Evolutionary conservation across 2,329 filamentous ascomycete genomes (phyloP), one percentile per base, ranked within the genome.

Genomic region (Colletotrichum destructivum): DNA sequence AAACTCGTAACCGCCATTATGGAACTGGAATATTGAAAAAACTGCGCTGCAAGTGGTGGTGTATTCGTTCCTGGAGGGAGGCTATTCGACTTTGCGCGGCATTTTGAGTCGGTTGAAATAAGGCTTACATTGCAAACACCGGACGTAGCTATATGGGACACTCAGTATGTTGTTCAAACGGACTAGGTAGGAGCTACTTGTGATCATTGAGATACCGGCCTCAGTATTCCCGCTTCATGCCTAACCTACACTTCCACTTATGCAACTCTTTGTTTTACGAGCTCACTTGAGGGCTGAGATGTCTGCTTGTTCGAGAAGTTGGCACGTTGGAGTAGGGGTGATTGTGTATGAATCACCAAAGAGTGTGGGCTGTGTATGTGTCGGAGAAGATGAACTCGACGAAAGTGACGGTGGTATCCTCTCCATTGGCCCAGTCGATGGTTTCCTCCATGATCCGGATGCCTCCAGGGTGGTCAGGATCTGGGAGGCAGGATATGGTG

Each of bases 1-100:
- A 69, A 69, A 38, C 44, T 69, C 18, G 18, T 57, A 35, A 44
- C 16, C n/a, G 51, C 61, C 35, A 69, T 69, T 13, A 65, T 26
- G 23, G 31, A n/a, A 21, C 49, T 16, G 21, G 12, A 16, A 31
- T 21, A 54, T 16, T 55, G 16, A 46, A 21, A n/a, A 2, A 5
- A 46, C 11, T 63, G 23, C 31, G 18, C 44, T 35, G 18, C 18
- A 9, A 8, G 13, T 16, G 8, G 4, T 31, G 11, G 12, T 8
- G 42, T 18, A 11, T n/a, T 13, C 11, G 16, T 11, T 1, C 9
- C 35, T 1, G 11, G n/a, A 42, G 23, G 38, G 18, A 15, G 18
- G 23, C 4, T 42, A 6, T 35, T 54, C 18, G 26, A 35, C 51
- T 15, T 54, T 35, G n/a, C 35, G 8, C 35, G 35, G 35, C 35